Percentiles rank a stretch among this genome's conserved stretches.
These are phyloP conservation scores for Backusella tuberculispora DNA, from an alignment of 192 early-diverging fungal species.

Conservation along the genomic window DNA sequence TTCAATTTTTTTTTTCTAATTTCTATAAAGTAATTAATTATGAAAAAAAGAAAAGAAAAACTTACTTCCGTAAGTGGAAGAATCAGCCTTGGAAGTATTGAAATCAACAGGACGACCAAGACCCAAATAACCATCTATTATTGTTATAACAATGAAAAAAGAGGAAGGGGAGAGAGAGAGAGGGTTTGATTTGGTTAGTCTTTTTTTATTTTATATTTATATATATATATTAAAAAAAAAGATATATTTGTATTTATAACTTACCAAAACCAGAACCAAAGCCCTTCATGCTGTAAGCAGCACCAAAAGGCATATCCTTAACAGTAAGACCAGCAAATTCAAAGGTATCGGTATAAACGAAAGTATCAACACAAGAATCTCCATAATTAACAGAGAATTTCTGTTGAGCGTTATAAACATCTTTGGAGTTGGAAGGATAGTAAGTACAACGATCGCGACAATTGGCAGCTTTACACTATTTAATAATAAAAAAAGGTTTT, in stretches of 20 bases:
- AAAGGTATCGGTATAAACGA: conserved; percentile 36
- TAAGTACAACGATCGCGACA: conserved; percentile 43
- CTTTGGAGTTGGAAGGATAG: conserved; percentile 33
- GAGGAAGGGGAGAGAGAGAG: background rate
- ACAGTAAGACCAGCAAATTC: conserved; percentile 37
- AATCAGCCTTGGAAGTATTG: conserved; percentile 24
- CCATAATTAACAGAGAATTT: conserved; percentile 43
- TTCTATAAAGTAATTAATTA: background rate
- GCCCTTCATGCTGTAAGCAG: conserved; percentile 41
- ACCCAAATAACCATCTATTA: conserved; percentile 40
- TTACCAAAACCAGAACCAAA: conserved; percentile 36
- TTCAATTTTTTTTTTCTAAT: background rate
- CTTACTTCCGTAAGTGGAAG: conserved; percentile 20
- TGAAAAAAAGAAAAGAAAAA: background rate
- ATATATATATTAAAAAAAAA: background rate
- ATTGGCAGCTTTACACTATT: conserved; percentile 36
- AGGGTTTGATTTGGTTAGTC: no score
- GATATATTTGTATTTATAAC: background rate
- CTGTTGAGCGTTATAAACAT: conserved; percentile 23
- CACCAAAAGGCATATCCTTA: conserved; percentile 41
- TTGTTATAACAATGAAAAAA: background rate
- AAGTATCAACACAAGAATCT: conserved; percentile 37
- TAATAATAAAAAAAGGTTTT: background rate
- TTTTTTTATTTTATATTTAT: no score
- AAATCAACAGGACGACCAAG: conserved; percentile 40